phyloP scores from a whole-genome alignment of 2,329 filamentous ascomycete species.

The Epichloe sylvatica region DNA sequence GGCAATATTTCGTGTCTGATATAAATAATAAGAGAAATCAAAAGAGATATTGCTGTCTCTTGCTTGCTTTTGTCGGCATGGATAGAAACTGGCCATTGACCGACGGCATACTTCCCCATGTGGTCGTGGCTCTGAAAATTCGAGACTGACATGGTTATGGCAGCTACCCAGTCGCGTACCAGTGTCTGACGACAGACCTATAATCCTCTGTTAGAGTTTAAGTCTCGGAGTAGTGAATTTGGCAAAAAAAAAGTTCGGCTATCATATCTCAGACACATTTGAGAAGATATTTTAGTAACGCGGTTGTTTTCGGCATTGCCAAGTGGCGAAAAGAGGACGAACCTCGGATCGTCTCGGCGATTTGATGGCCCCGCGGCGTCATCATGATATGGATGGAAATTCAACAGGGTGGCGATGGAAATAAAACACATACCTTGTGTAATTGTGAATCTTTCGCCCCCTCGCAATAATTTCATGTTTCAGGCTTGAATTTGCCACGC shows the following conservation, averaged over 20 bases:
- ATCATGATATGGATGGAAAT: slow-evolving; percentile 24
- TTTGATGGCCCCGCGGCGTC: slow-evolving; percentile 42
- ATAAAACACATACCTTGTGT: slow-evolving; percentile 1
- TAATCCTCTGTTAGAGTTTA: not conserved
- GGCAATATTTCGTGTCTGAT: no score
- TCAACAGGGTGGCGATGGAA: not conserved
- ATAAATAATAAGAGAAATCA: not conserved
- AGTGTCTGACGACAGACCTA: not conserved
- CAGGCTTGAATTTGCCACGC: slow-evolving; percentile 46
- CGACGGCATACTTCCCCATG: not conserved
- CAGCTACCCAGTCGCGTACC: not conserved
- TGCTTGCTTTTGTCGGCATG: not conserved
- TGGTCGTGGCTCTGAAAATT: not conserved
- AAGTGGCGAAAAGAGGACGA: slow-evolving; percentile 9
- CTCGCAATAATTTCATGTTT: slow-evolving; percentile 20
- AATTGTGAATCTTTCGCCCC: not conserved
- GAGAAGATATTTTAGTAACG: slow-evolving; percentile 50
- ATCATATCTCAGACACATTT: slow-evolving; percentile 37
- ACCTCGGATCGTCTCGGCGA: slow-evolving; percentile 9
- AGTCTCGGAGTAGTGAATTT: no score
- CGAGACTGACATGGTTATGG: not conserved
- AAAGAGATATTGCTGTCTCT: not conserved
- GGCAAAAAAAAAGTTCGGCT: not conserved
- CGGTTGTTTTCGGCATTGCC: slow-evolving; percentile 48
- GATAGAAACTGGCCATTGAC: not conserved